A percentile compares a stretch with the other conserved stretches of the same genome.
Evolutionary conservation across 768 basidiomycete genomes (phyloP).

Genomic region (Pilatotrama ljubarskyi): DNA sequence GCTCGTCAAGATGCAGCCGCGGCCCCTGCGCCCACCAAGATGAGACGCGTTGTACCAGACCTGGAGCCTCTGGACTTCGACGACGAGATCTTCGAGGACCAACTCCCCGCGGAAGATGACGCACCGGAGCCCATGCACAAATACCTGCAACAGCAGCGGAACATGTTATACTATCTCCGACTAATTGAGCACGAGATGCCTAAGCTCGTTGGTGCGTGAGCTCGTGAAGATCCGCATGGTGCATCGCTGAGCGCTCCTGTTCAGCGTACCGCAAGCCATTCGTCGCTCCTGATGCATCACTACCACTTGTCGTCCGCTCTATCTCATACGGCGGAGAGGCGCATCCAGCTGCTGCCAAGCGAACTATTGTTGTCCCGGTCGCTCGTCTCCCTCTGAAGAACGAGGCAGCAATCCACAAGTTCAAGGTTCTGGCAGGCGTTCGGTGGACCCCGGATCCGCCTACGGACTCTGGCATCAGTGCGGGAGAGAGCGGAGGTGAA

Average conservation of each 20-base stretch:
- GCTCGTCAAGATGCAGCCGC: conserved; percentile 16
- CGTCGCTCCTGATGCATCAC: conserved; percentile 55
- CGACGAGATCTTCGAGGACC: conserved; percentile 26
- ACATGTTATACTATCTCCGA: conserved; percentile 74
- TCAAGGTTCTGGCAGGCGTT: conserved; percentile 86
- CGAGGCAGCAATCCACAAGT: conserved; percentile 72
- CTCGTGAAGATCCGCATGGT: conserved; percentile 10
- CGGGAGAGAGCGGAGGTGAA: conserved; percentile 46
- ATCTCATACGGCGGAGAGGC: conserved; percentile 76
- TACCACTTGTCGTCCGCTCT: conserved; percentile 70
- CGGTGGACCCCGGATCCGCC: conserved; percentile 82
- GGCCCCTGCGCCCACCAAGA: conserved; percentile 9
- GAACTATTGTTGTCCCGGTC: conserved; percentile 73
- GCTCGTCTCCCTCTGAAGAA: conserved; percentile 65
- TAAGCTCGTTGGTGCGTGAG: conserved; percentile 70
- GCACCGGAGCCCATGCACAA: conserved; percentile 70
- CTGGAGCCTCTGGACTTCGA: conserved; percentile 10
- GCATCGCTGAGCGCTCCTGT: neutral
- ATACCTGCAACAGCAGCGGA: conserved; percentile 70
- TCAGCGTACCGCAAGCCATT: conserved; percentile 84
- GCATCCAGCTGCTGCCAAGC: conserved; percentile 72
- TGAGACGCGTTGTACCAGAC: conserved; percentile 17
- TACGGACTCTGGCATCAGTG: conserved; percentile 59
- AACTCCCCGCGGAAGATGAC: conserved; percentile 53
- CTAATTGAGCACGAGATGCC: conserved; percentile 90